These are phyloP conservation scores for Tarenaya hassleriana DNA, from an alignment of 345 rosid genomes.

Conservation along the genomic window DNA sequence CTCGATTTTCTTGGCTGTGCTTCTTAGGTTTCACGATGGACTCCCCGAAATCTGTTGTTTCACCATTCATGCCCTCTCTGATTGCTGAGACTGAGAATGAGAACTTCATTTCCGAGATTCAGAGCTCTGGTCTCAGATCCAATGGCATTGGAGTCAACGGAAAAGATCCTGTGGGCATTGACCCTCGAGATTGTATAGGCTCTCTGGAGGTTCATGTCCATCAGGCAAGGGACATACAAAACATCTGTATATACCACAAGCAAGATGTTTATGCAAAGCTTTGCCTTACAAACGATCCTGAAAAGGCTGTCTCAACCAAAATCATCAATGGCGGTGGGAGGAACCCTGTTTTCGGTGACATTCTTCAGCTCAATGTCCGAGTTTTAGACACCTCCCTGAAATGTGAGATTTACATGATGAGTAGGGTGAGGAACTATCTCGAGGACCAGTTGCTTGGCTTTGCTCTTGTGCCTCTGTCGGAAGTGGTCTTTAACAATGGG, in stretches of 20 bases:
- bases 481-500: conserved; percentile 64
- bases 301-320: conserved; percentile 66
- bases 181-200: conserved; percentile 47
- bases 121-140: conserved; percentile 28
- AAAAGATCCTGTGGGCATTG: conserved; percentile 30
- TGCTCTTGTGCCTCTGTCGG: conserved; percentile 85
- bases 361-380: conserved; percentile 55
- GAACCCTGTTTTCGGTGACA: conserved; percentile 89
- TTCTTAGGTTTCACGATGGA: conserved; percentile 47
- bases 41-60: conserved; percentile 95
- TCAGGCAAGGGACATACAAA: conserved; percentile 95
- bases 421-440: conserved; percentile 93
- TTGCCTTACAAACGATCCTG: conserved; percentile 82
- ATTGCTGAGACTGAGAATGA: conserved; percentile 53
- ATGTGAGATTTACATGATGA: conserved; percentile 97
- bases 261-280: conserved; percentile 99
- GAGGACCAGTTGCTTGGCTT: conserved; percentile 96
- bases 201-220: conserved; percentile 67
- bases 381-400: conserved; percentile 69
- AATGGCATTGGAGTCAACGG: conserved; percentile 38
- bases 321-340: conserved; percentile 98
- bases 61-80: conserved; percentile 59
- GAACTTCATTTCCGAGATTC: conserved; percentile 30
- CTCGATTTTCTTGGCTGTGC: conserved; percentile 14
- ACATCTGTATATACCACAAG: conserved; percentile 99